phyloP scores from a whole-genome alignment of 73 alveolate species.

The Durusdinium trenchii region DNA sequence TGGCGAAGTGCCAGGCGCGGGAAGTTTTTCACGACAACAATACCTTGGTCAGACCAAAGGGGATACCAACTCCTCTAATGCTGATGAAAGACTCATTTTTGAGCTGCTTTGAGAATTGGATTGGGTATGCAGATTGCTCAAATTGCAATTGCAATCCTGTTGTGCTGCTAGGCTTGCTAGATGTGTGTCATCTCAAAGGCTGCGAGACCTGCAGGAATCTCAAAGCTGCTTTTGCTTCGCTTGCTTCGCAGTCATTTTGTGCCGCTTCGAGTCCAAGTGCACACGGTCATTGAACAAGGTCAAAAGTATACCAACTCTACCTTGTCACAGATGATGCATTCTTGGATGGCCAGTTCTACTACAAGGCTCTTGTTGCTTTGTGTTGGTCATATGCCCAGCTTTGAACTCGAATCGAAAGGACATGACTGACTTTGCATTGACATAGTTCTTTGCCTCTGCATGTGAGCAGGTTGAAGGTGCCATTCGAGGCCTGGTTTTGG shows the following conservation, averaged over 20 bases:
- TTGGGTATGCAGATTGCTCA: background rate
- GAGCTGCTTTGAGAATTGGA: background rate
- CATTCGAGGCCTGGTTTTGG: conserved; percentile 37
- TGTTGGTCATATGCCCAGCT: no score
- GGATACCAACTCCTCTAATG: no score
- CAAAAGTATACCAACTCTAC: conserved; percentile 63
- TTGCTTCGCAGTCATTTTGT: no score
- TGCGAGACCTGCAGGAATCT: background rate
- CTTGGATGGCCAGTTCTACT: conserved; percentile 68
- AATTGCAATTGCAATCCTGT: background rate
- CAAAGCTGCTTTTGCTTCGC: background rate
- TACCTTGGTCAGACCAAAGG: no score
- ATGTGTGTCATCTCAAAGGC: conserved; percentile 15
- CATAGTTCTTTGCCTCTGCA: background rate
- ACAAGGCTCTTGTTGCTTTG: conserved; percentile 63
- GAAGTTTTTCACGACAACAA: no score
- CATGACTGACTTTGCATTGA: background rate
- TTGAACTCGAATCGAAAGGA: background rate
- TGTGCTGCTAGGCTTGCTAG: background rate
- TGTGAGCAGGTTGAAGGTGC: conserved; percentile 56
- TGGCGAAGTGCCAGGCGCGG: no score
- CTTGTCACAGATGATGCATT: conserved; percentile 83
- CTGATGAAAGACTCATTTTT: background rate
- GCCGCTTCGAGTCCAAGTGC: background rate
- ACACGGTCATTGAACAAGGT: background rate